Base-by-base conservation (phyloP, 2,329 filamentous ascomycete genomes). In the Aspergillus flavus region DNA sequence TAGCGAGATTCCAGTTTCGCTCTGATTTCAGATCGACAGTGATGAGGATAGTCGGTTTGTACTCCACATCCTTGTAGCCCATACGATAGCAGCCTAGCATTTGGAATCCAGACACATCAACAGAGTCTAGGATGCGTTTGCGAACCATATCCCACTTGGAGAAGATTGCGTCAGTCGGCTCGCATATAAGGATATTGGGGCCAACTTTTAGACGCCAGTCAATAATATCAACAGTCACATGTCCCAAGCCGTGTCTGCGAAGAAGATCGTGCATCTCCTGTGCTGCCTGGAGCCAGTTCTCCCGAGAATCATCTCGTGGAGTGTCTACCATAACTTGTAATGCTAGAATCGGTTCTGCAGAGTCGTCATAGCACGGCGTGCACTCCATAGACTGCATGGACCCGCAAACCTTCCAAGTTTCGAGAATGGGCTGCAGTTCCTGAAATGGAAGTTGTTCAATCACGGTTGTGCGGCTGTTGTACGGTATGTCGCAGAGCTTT, bases 321-420 rank as follows among this genome's bases (percentile, higher is more conserved):
- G n/a, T 16, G 12, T 34, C 10, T 53, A 30, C 50, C 21, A 1
- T 10, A 21, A 53, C 50, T 9, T 34, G 26, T 19, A 53, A 53
- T 6, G 50, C 12, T 34, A 16, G 50, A 10, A 53, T 53, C 16
- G 50, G 50, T 12, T 53, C 28, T 53, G 50, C 28, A 34, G 50
- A 34, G 12, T 34, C 50, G 50, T 53, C 50, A 53, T 53, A 53
- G 50, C 48, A 52, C 48, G 48, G 48, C 6, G 48, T 52, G 48
- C 48, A 52, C 14, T 52, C 28, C 26, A 32, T 26, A 30, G 32
- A n/a, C 3, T 3, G 12, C 32, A 23, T 50, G 21, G 5, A 16
- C 14, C 6, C 23, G 16, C 48, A 14, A 14, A 32, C 19, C 4
- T 52, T 52, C 26, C 26, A 52, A 9, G 9, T 32, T 28, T n/a